Percentiles rank a stretch among this genome's conserved stretches.
These are phyloP conservation scores for Podaxis sp. DNA, from an alignment of 768 basidiomycete genomes.

Conservation along the genomic window DNA sequence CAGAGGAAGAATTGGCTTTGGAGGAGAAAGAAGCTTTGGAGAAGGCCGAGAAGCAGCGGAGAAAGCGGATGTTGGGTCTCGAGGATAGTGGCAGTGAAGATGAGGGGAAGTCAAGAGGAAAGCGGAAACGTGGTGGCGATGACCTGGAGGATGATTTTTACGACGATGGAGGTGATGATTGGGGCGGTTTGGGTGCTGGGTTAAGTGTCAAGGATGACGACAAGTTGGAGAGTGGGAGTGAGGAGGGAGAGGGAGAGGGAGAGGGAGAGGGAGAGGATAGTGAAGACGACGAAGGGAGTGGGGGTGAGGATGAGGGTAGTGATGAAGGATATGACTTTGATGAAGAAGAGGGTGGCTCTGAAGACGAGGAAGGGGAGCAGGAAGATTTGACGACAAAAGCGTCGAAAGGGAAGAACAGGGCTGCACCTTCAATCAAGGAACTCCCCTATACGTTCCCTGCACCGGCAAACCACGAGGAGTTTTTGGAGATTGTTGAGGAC, in stretches of 20 bases:
- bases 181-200: constrained; percentile 41
- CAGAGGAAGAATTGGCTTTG: constrained; percentile 89
- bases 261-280: constrained; percentile 38
- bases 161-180: constrained; percentile 42
- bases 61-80: constrained; percentile 84
- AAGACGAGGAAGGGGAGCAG: constrained; percentile 45
- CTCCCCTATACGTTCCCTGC: constrained; percentile 94
- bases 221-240: constrained; percentile 32
- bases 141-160: constrained; percentile 90
- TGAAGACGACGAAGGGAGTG: constrained; percentile 39
- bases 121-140: constrained; percentile 71
- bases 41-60: constrained; percentile 76
- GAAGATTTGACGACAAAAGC: constrained; percentile 37
- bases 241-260: constrained; percentile 35
- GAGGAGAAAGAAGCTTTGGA: constrained; percentile 87
- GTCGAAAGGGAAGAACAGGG: constrained; percentile 32
- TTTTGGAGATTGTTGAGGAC: constrained; percentile 77
- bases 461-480: constrained; percentile 83
- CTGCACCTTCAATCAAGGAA: constrained; percentile 47
- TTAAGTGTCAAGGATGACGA: constrained; percentile 32
- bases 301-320: constrained; percentile 37
- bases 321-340: constrained; percentile 31
- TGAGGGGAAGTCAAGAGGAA: constrained; percentile 36
- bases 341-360: constrained; percentile 35
- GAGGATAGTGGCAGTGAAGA: constrained; percentile 68